Percentiles rank a stretch among this genome's conserved stretches.
Conservation (phyloP, 495 filamentous ascomycete genomes). For the Hypoxylon cercidicola region DNA sequence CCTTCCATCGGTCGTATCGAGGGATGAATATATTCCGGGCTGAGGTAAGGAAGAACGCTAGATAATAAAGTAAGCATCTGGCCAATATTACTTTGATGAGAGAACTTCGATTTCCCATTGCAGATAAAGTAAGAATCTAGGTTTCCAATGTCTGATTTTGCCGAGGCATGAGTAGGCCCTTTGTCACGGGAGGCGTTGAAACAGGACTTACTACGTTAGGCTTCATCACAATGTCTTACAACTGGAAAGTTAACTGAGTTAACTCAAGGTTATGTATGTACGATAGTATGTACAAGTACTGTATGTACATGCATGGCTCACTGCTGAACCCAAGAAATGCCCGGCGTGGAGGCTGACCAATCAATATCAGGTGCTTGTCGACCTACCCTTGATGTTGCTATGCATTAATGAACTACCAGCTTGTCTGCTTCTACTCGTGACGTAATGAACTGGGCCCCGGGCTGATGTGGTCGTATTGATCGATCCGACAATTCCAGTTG, state of each 20-base stretch:
- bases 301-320: neutral
- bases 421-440: constrained; percentile 23
- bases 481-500: constrained; percentile 22
- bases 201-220: constrained; percentile 9
- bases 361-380: constrained; percentile 10
- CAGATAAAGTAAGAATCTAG: constrained; percentile 4
- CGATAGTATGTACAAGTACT: too few species aligned
- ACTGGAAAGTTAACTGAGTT: neutral
- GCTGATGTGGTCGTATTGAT: constrained; percentile 28
- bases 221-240: neutral
- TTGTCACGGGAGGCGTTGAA: constrained; percentile 1
- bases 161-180: constrained; percentile 3
- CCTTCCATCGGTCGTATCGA: constrained; percentile 3
- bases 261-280: constrained; percentile 16
- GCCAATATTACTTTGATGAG: constrained; percentile 1
- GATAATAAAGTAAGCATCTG: constrained; percentile 5
- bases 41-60: neutral
- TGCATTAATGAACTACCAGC: constrained; percentile 11
- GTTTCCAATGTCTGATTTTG: constrained; percentile 8
- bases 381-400: neutral
- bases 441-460: constrained; percentile 22
- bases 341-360: constrained; percentile 36
- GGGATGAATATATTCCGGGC: constrained; percentile 5
- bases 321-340: neutral
- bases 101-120: neutral